Conservation (phyloP, 371 early-diverging fungal genomes). For the Dichotomocladium elegans region DNA sequence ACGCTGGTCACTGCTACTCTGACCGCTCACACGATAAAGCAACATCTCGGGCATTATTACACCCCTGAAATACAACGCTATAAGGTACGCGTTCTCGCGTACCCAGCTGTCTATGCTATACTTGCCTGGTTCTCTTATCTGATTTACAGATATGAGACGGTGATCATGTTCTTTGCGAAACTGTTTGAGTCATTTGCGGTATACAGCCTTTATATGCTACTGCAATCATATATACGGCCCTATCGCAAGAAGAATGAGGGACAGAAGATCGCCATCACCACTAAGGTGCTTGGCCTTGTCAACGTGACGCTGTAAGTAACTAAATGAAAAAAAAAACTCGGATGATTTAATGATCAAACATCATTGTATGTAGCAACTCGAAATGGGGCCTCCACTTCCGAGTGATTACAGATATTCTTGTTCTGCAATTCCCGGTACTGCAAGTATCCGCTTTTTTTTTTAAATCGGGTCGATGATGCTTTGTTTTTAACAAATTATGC, state of each 20-base stretch:
- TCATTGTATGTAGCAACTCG: slow-evolving; percentile 27
- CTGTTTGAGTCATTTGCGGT: slow-evolving; percentile 48
- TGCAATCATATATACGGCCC: slow-evolving; percentile 44
- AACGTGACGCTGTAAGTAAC: slow-evolving; percentile 33
- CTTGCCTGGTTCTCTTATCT: slow-evolving; percentile 45
- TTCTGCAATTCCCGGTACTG: slow-evolving; percentile 50
- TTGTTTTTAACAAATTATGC: not conserved
- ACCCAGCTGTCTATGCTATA: slow-evolving; percentile 40
- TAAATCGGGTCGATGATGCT: too few relatives aligned
- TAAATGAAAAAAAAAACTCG: too few relatives aligned
- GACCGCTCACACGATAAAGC: slow-evolving; percentile 26
- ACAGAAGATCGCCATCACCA: slow-evolving; percentile 22
- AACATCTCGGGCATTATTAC: slow-evolving; percentile 37
- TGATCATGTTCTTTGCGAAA: slow-evolving; percentile 44
- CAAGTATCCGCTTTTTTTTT: too few relatives aligned
- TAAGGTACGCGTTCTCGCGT: slow-evolving; percentile 42
- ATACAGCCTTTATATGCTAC: slow-evolving; percentile 36
- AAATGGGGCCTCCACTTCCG: slow-evolving; percentile 48
- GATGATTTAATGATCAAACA: not conserved
- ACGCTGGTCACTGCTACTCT: slow-evolving; percentile 26
- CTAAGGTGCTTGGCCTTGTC: slow-evolving; percentile 31
- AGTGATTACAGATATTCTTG: slow-evolving; percentile 38
- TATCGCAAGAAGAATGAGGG: slow-evolving; percentile 26
- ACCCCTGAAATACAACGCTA: slow-evolving; percentile 44
- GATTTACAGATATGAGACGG: slow-evolving; percentile 41